Evolutionary conservation across 768 basidiomycete species (phyloP).

Genomic region (Trametes meyenii): DNA sequence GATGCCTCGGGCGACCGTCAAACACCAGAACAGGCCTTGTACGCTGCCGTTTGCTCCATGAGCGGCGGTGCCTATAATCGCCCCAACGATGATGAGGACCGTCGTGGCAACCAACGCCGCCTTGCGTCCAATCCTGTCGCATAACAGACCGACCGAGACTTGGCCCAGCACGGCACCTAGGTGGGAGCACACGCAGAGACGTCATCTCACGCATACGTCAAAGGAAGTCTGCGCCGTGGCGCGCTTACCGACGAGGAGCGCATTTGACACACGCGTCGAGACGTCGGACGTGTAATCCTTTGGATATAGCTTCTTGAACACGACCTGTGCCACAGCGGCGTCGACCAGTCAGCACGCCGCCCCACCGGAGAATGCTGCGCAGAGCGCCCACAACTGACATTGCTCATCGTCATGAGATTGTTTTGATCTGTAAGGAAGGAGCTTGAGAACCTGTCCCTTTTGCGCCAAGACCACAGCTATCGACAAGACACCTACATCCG

Average conservation of each 20-base stretch:
- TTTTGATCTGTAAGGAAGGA: conserved; percentile 55
- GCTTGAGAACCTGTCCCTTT: not conserved
- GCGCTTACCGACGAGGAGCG: conserved; percentile 64
- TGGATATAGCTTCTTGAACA: conserved; percentile 67
- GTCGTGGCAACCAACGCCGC: conserved; percentile 74
- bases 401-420: conserved; percentile 70
- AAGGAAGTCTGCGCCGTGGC: not conserved
- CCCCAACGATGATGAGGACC: conserved; percentile 67
- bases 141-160: conserved; percentile 64
- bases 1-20: conserved; percentile 72
- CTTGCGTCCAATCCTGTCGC: conserved; percentile 75
- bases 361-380: not conserved
- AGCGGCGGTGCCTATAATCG: conserved; percentile 68
- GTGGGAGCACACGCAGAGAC: conserved; percentile 10
- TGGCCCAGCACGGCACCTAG: conserved; percentile 66
- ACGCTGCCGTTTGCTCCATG: conserved; percentile 59
- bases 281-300: conserved; percentile 59
- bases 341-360: not conserved
- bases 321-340: conserved; percentile 45
- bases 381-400: conserved; percentile 41
- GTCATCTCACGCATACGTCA: not conserved
- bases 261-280: conserved; percentile 71
- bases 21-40: conserved; percentile 70
- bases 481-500: conserved; percentile 29
- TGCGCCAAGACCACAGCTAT: not conserved